phyloP scores from a whole-genome alignment of 352 stramenopile genomes.

The Thalassiosira delicatula region DNA sequence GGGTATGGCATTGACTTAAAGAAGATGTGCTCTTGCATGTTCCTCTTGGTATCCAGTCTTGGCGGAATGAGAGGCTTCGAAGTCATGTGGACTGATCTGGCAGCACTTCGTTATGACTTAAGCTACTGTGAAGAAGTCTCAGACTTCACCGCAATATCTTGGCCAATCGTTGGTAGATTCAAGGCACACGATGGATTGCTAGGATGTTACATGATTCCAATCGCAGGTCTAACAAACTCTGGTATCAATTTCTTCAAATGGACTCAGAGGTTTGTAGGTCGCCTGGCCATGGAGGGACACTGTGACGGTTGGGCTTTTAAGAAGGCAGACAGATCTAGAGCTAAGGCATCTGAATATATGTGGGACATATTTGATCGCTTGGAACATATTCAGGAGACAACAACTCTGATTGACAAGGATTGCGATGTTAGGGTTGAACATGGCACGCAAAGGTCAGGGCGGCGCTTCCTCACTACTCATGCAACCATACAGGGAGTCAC shows the following conservation, averaged over 20 bases:
- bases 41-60: conserved; percentile 26
- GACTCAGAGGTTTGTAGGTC: conserved; percentile 40
- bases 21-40: neutral
- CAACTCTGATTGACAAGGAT: conserved; percentile 23
- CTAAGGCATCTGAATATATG: conserved; percentile 21
- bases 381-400: conserved; percentile 21
- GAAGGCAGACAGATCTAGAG: conserved; percentile 15
- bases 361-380: conserved; percentile 21
- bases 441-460: conserved; percentile 10
- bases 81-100: conserved; percentile 2
- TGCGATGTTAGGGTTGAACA: conserved; percentile 30
- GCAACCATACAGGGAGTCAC: conserved; percentile 17
- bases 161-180: conserved; percentile 15
- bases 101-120: conserved; percentile 15
- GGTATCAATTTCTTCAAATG: conserved; percentile 24
- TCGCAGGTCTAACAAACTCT: conserved; percentile 4
- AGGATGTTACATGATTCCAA: conserved; percentile 26
- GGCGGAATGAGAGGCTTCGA: conserved; percentile 34
- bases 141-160: neutral
- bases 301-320: conserved; percentile 22
- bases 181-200: neutral
- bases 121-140: neutral
- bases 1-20: too few species aligned
- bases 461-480: conserved; percentile 27
- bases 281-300: too few species aligned